Conservation (phyloP, 2,329 filamentous ascomycete genomes). For the Fusarium burgessii region DNA sequence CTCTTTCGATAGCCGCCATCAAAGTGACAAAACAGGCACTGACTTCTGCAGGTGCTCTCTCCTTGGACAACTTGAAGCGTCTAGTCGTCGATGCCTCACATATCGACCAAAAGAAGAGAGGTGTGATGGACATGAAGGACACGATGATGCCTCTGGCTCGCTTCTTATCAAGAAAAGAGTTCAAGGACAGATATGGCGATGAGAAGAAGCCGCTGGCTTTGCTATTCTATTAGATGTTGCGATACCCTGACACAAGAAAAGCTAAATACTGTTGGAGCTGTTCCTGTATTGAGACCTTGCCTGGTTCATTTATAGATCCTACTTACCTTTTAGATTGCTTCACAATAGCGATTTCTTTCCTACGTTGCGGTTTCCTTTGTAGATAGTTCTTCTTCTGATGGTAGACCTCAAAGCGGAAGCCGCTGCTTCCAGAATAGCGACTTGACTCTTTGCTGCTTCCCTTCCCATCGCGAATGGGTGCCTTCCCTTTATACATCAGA, state of each 20-base stretch:
- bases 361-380: background rate
- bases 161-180: conserved; percentile 76
- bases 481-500: background rate
- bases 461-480: background rate
- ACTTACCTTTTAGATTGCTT: background rate
- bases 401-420: background rate
- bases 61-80: conserved; percentile 76
- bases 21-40: background rate
- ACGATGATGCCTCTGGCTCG: conserved; percentile 83
- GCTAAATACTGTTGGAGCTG: background rate
- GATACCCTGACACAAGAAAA: conserved; percentile 38
- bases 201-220: conserved; percentile 69
- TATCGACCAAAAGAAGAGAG: conserved; percentile 94
- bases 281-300: background rate
- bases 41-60: conserved; percentile 68
- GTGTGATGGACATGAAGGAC: conserved; percentile 95
- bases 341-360: background rate
- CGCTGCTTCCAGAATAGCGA: background rate
- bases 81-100: conserved; percentile 92
- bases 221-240: conserved; percentile 70
- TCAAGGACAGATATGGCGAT: conserved; percentile 76
- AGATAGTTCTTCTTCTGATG: background rate
- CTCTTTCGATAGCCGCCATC: background rate
- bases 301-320: background rate
- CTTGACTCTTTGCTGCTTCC: background rate